A percentile compares a stretch with the other conserved stretches of the same genome.
phyloP scores from a whole-genome alignment of 257 asterid species.

The Asclepias syriaca region DNA sequence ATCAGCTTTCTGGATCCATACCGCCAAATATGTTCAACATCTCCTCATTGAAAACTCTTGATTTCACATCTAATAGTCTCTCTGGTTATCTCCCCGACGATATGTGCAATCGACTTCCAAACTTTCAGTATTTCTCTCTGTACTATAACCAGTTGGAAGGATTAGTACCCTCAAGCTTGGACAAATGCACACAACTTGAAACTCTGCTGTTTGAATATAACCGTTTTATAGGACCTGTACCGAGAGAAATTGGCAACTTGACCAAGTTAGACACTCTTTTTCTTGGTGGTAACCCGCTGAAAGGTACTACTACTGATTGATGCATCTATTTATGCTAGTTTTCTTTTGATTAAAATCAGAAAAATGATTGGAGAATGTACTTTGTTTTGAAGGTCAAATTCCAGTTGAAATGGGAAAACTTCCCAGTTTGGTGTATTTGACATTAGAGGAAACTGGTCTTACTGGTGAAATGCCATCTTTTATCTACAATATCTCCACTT shows the following conservation, averaged over 20 bases:
- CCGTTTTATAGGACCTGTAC: not conserved
- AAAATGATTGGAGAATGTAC: not conserved
- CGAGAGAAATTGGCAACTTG: constrained; percentile 29
- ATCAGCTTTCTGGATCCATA: constrained; percentile 27
- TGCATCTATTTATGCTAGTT: no score
- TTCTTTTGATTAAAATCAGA: not conserved
- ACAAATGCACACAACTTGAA: not conserved
- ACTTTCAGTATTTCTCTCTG: constrained; percentile 15
- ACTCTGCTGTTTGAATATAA: not conserved
- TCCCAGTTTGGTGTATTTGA: constrained; percentile 5
- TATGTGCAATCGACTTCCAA: not conserved
- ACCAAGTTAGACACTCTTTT: constrained; percentile 13
- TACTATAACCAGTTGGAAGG: constrained; percentile 14
- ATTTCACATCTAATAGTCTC: constrained; percentile 23
- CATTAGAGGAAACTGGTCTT: constrained; percentile 10
- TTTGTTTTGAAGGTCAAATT: constrained; percentile 13
- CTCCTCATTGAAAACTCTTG: constrained; percentile 19
- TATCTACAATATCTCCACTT: constrained; percentile 27
- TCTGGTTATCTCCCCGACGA: constrained; percentile 22
- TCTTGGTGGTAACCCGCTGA: constrained; percentile 25
- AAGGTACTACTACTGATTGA: constrained; percentile 26
- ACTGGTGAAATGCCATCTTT: constrained; percentile 31
- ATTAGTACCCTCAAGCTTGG: constrained; percentile 5
- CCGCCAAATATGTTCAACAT: constrained; percentile 28
- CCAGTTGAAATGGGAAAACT: constrained; percentile 12